Percentiles rank a stretch among this genome's conserved stretches.
Evolutionary conservation across 2,329 filamentous ascomycete species (phyloP).

Genomic region (Beauveria varroae): DNA sequence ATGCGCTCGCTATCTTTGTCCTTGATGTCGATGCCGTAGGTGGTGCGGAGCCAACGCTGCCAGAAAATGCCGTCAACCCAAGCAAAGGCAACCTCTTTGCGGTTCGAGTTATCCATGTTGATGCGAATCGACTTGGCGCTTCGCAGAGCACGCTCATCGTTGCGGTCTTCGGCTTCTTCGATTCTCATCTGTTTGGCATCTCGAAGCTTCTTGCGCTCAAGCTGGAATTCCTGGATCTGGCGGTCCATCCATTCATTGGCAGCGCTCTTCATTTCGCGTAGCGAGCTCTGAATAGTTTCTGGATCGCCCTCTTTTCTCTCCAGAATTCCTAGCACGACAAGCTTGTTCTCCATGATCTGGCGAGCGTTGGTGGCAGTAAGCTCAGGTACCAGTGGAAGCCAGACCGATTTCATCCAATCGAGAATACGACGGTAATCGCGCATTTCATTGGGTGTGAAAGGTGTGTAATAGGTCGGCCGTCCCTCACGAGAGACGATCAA

Average conservation of each 20-base stretch:
- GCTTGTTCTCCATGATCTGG: constrained; percentile 90
- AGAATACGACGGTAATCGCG: constrained; percentile 72
- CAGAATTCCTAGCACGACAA: constrained; percentile 88
- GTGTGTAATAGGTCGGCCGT: constrained; percentile 82
- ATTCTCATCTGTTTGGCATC: constrained; percentile 93
- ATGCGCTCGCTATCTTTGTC: constrained; percentile 83
- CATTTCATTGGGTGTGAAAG: constrained; percentile 84
- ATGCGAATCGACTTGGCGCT: constrained; percentile 87
- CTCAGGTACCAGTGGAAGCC: constrained; percentile 93
- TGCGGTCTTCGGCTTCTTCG: constrained; percentile 90
- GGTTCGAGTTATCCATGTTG: constrained; percentile 79
- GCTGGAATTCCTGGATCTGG: constrained; percentile 82
- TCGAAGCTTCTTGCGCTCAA: constrained; percentile 85
- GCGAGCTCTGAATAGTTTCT: constrained; percentile 69
- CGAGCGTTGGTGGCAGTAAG: constrained; percentile 83
- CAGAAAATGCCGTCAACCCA: constrained; percentile 98
- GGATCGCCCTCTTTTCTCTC: constrained; percentile 59
- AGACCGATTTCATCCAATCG: constrained; percentile 91
- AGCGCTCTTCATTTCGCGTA: constrained; percentile 89
- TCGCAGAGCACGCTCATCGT: constrained; percentile 78
- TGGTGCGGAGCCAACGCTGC: constrained; percentile 94
- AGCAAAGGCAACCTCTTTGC: constrained; percentile 86
- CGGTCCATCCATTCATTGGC: constrained; percentile 98
- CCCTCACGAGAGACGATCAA: constrained; percentile 84
- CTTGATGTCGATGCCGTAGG: constrained; percentile 82